These are phyloP conservation scores for Zygosaccharomyces lentus DNA, from an alignment of 805 yeast species.

Conservation along the genomic window DNA sequence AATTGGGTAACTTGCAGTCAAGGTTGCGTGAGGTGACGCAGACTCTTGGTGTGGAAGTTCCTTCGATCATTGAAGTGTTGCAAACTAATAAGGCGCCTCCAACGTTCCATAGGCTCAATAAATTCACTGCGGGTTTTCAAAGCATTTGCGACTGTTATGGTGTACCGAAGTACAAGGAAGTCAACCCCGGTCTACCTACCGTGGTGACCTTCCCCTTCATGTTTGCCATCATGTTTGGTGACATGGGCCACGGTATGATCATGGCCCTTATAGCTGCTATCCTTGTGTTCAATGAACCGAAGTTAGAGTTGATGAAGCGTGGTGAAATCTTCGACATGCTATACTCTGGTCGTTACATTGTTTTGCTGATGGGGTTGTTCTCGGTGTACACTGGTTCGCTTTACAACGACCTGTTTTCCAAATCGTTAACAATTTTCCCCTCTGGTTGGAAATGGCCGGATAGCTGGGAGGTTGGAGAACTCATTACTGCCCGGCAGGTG, in stretches of 20 bases:
- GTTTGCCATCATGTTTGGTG: conserved; percentile 85
- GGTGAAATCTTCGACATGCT: conserved; percentile 81
- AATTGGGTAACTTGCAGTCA: conserved; percentile 43
- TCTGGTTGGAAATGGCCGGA: conserved; percentile 70
- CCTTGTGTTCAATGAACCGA: conserved; percentile 52
- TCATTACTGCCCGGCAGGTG: conserved; percentile 44
- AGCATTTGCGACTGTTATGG: conserved; percentile 74
- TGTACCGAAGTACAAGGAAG: conserved; percentile 68
- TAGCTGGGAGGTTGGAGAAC: conserved; percentile 46
- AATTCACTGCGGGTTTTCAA: conserved; percentile 66
- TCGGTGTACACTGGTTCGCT: conserved; percentile 72
- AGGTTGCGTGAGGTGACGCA: conserved; percentile 41
- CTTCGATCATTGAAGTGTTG: conserved; percentile 53
- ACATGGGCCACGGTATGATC: conserved; percentile 71
- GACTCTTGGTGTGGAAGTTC: conserved; percentile 31
- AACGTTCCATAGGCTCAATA: conserved; percentile 65
- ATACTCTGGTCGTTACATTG: conserved; percentile 62
- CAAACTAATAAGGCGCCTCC: conserved; percentile 66
- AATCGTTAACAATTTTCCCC: conserved; percentile 59
- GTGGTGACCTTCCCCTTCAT: conserved; percentile 73
- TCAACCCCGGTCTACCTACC: conserved; percentile 71
- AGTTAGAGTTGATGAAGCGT: conserved; percentile 51
- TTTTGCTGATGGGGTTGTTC: conserved; percentile 64
- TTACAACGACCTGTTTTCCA: conserved; percentile 69
- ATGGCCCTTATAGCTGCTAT: conserved; percentile 51